phyloP scores from a whole-genome alignment of 176 grass and related monocot genomes.

The Carex myosuroides region DNA sequence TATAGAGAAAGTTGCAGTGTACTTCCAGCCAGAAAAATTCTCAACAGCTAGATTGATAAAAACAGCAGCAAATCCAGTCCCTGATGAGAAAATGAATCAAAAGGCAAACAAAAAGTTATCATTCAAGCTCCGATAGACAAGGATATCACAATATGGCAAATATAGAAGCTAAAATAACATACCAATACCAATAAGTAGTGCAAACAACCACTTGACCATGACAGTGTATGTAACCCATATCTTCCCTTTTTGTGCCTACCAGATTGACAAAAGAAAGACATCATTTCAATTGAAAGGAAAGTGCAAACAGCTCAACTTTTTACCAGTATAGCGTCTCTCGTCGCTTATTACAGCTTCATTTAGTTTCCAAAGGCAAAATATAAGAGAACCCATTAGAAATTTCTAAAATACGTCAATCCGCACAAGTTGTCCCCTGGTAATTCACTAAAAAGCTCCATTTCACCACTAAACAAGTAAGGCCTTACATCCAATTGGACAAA shows the following conservation, averaged over 20 bases:
- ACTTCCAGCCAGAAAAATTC: conserved; percentile 99
- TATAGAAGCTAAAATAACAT: background rate
- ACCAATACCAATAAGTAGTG: conserved; percentile 85
- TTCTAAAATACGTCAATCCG: background rate
- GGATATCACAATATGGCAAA: background rate
- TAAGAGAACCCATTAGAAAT: background rate
- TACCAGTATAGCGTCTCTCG: background rate
- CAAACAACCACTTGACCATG: conserved; percentile 81
- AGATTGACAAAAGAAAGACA: conserved; percentile 8
- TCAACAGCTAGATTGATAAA: conserved; percentile 98
- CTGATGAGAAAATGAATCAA: conserved; percentile 31
- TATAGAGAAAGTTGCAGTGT: conserved; percentile 77
- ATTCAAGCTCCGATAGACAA: background rate
- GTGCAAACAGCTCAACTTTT: background rate
- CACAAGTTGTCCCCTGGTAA: too few relatives aligned
- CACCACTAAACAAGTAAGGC: background rate
- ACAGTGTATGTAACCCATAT: conserved; percentile 90
- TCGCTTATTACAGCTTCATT: background rate
- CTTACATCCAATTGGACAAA: background rate
- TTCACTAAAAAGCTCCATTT: background rate
- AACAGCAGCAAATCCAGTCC: conserved; percentile 94
- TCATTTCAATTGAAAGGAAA: background rate
- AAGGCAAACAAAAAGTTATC: background rate
- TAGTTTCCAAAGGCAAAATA: background rate
- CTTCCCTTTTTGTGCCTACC: conserved; percentile 80